Conservation (phyloP, 2,329 filamentous ascomycete genomes). For the Fusarium austroafricanum region DNA sequence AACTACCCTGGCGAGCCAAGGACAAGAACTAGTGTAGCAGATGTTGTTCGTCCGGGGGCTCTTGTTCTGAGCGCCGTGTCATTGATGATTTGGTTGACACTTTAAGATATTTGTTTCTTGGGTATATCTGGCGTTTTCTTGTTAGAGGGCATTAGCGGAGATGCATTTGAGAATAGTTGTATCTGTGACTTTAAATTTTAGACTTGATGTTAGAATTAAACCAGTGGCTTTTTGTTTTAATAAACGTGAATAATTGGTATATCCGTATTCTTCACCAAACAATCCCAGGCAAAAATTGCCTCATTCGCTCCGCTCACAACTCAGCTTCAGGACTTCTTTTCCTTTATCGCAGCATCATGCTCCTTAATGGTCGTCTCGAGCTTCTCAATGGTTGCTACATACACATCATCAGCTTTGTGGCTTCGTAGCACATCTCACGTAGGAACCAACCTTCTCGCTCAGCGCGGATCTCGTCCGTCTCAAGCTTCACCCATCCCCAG, state of each 20-base stretch:
- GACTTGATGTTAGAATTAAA: neutral
- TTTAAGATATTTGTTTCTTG: conserved; percentile 24
- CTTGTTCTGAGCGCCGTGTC: conserved; percentile 31
- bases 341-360: conserved; percentile 46
- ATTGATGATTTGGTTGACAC: conserved; percentile 34
- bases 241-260: neutral
- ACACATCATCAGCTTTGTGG: conserved; percentile 9
- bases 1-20: conserved; percentile 55
- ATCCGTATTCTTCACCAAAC: neutral
- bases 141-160: conserved; percentile 14
- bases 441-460: conserved; percentile 65
- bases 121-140: conserved; percentile 23
- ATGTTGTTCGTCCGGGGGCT: conserved; percentile 19
- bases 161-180: conserved; percentile 2
- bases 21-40: conserved; percentile 43
- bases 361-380: conserved; percentile 55
- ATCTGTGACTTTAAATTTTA: conserved; percentile 1
- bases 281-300: neutral
- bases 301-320: neutral
- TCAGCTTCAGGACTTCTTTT: conserved; percentile 28
- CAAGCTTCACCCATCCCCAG: conserved; percentile 79
- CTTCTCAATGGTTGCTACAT: conserved; percentile 49
- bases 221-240: neutral
- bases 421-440: conserved; percentile 9
- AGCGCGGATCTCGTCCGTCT: conserved; percentile 74